Conservation (phyloP, 306 rosid species). For the Gillenia trifoliata region DNA sequence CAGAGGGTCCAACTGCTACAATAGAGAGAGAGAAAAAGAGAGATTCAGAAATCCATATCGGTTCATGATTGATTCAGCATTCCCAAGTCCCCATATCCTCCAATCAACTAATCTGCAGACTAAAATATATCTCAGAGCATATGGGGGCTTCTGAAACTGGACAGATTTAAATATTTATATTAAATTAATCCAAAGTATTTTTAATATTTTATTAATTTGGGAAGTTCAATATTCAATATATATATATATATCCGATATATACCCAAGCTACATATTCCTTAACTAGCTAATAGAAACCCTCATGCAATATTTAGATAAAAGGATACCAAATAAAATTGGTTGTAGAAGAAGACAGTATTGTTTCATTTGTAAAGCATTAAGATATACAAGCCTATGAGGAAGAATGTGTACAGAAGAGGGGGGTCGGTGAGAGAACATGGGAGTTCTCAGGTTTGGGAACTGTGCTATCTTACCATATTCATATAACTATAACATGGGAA, state of each 20-base stretch:
- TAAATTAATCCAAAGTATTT: not conserved
- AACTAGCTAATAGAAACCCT: not conserved
- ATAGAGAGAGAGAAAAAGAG: slow-evolving; percentile 15
- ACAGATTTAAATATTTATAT: not conserved
- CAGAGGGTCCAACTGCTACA: slow-evolving; percentile 42
- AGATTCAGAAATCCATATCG: slow-evolving; percentile 47
- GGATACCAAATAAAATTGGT: not conserved
- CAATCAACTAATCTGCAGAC: slow-evolving; percentile 38
- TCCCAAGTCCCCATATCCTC: slow-evolving; percentile 42
- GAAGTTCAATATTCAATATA: not conserved
- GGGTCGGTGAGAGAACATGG: slow-evolving; percentile 50
- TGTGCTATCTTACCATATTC: slow-evolving; percentile 27
- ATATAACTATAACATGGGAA: slow-evolving; percentile 28
- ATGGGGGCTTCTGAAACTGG: slow-evolving; percentile 5
- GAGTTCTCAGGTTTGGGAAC: slow-evolving; percentile 34
- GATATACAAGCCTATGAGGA: slow-evolving; percentile 1
- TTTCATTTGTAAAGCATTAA: not conserved
- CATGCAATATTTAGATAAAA: not conserved
- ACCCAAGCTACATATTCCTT: not conserved
- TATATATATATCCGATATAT: too few species aligned
- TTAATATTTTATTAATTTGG: not conserved
- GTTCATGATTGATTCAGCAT: slow-evolving; percentile 59
- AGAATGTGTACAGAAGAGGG: slow-evolving; percentile 40
- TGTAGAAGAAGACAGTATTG: not conserved
- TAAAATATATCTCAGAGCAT: slow-evolving; percentile 14